Base-by-base conservation (phyloP, 106 monocot species). In the Triglochin maritima region DNA sequence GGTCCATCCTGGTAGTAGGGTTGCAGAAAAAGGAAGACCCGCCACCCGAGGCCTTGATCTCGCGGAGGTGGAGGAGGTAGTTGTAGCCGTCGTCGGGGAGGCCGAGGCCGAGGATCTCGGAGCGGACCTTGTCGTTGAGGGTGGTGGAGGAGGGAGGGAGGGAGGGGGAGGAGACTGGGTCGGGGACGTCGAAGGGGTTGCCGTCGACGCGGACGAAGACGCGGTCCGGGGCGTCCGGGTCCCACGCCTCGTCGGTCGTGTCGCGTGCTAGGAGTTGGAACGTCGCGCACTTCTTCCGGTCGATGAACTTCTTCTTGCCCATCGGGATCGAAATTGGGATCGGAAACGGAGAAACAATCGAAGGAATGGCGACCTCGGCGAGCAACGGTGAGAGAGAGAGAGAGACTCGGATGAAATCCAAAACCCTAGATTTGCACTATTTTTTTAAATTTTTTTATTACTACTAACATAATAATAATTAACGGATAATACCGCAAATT, bases 51-150 rank as follows among this genome's bases (percentile, higher is more conserved):
- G 75, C 72, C 57, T 65, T 79, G 61, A 98, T 91, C 80, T 91
- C 86, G 11, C 96, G 81, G 11, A 98, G 78, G 67, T 98, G 96
- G 56, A 56, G 2, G 46, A 98, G 80, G 63, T 98, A 98, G 75
- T 98, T 91, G 62, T 98, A 98, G 0, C 88, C 96, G 46, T 98
- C 96, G 60, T 98, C 96, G 1, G 88, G 96, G 29, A 98, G 70
- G 53, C 96, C 96, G 3, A 98, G 72, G 71, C 86, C 96, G 47
- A 98, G 67, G 9, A 98, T 92, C 76, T 88, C 88, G 0, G 16
- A 55, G 41, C 5, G 47, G 5, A 44, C 72, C 2, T 71, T 74
- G 44, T 76, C 74, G 5, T 79, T 77, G 7, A 50, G 75, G 50
- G 65, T 14, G 57, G 79, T 61, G 12, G 59, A 29, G 29, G 29